Evolutionary conservation across 2,329 filamentous ascomycete species (phyloP).

Genomic region (Chalara sp.): DNA sequence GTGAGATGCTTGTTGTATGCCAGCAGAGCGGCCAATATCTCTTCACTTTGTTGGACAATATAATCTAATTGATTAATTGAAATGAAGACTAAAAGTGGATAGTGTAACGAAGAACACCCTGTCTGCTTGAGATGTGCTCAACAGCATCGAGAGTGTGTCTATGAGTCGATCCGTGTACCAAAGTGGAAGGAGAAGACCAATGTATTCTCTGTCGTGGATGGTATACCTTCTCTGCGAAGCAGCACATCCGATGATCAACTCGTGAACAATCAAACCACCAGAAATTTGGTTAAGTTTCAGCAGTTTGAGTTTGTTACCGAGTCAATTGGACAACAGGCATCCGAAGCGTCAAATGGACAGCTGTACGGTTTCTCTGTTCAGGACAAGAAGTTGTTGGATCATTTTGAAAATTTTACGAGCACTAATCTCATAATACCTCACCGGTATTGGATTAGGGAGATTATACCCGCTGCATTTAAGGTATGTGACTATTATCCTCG

Average conservation of each 20-base stretch:
- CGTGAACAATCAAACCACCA: neutral
- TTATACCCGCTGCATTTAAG: neutral
- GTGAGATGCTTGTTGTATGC: neutral
- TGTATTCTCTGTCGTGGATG: neutral
- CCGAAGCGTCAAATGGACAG: neutral
- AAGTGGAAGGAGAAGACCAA: neutral
- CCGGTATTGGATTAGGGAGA: neutral
- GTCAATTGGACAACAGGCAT: neutral
- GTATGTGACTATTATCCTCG: neutral
- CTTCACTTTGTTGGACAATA: neutral
- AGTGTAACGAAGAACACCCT: neutral
- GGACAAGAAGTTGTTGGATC: neutral
- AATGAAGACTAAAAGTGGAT: neutral
- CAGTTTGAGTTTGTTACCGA: neutral
- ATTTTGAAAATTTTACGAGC: neutral
- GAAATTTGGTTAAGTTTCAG: neutral
- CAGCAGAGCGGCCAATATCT: neutral
- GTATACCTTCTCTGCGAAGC: neutral
- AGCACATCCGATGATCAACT: neutral
- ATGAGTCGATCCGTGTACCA: neutral
- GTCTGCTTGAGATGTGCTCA: neutral
- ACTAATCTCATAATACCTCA: neutral
- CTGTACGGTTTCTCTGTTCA: neutral
- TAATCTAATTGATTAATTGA: neutral
- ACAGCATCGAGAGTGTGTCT: neutral